Conservation (phyloP, 768 basidiomycete species). For the Rhodotorula toruloides region DNA sequence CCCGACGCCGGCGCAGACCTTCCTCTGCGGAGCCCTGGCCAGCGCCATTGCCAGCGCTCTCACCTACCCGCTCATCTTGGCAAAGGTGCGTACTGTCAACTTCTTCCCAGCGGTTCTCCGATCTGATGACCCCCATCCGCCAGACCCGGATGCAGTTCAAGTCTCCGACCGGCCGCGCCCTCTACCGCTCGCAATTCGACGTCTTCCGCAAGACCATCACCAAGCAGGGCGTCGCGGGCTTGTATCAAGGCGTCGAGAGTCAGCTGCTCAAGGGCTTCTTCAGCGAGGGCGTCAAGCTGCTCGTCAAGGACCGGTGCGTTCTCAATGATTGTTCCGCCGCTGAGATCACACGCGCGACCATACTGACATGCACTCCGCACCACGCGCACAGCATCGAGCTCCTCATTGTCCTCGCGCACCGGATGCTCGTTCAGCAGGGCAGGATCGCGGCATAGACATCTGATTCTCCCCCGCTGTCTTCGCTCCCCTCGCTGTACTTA, state of each 20-base stretch:
- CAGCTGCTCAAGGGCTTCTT: slow-evolving; percentile 53
- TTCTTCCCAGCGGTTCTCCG: not conserved
- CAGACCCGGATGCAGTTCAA: slow-evolving; percentile 42
- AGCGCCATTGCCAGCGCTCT: slow-evolving; percentile 54
- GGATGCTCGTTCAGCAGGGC: not conserved
- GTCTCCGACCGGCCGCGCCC: slow-evolving; percentile 37
- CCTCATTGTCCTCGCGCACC: slow-evolving; percentile 12
- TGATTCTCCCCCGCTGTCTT: too few species aligned
- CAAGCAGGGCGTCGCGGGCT: slow-evolving; percentile 46
- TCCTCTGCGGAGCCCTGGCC: slow-evolving; percentile 57
- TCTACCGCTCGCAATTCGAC: slow-evolving; percentile 35
- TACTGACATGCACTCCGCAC: not conserved
- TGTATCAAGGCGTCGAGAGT: slow-evolving; percentile 42
- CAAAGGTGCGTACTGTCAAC: slow-evolving; percentile 48
- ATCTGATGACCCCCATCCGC: too few species aligned
- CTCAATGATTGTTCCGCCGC: too few species aligned
- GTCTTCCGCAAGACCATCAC: slow-evolving; percentile 37
- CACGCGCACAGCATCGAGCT: slow-evolving; percentile 9
- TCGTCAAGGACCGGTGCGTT: slow-evolving; percentile 56
- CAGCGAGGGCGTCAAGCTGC: slow-evolving; percentile 58
- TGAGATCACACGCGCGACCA: too few species aligned
- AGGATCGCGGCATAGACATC: not conserved
- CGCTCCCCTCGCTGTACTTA: too few species aligned
- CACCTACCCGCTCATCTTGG: slow-evolving; percentile 59
- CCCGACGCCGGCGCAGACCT: slow-evolving; percentile 53